Conservation (phyloP, 805 yeast genomes). For the Kuraishia hungarica region DNA sequence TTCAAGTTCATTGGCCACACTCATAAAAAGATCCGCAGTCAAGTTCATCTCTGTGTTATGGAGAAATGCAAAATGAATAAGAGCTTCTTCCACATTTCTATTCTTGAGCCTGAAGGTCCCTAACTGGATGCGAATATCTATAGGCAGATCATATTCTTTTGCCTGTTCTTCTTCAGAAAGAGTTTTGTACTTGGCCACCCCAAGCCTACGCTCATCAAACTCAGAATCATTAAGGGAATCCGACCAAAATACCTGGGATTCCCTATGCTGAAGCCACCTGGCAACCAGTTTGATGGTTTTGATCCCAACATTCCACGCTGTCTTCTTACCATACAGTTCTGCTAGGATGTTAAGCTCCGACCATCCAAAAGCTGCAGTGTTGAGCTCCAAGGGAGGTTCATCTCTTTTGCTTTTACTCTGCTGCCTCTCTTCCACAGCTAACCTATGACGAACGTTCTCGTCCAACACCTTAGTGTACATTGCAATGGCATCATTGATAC, state of each 20-base stretch:
- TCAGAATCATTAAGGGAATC: constrained; percentile 65
- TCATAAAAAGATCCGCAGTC: constrained; percentile 63
- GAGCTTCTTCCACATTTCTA: constrained; percentile 61
- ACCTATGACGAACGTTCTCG: constrained; percentile 40
- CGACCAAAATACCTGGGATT: constrained; percentile 59
- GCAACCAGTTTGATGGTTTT: constrained; percentile 60
- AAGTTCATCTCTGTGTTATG: constrained; percentile 43
- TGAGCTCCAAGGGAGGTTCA: constrained; percentile 9
- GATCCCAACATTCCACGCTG: constrained; percentile 56
- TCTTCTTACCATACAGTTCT: constrained; percentile 68
- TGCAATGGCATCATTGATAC: constrained; percentile 67
- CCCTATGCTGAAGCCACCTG: constrained; percentile 75
- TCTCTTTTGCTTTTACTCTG: constrained; percentile 10
- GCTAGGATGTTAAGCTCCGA: constrained; percentile 78
- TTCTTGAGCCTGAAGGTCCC: constrained; percentile 65
- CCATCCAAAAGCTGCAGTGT: constrained; percentile 65
- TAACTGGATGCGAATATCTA: constrained; percentile 78
- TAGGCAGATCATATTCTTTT: constrained; percentile 51
- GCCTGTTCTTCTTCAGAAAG: constrained; percentile 30
- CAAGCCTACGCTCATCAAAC: constrained; percentile 64
- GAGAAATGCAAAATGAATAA: constrained; percentile 56
- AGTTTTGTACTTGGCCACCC: constrained; percentile 33
- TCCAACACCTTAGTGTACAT: constrained; percentile 59
- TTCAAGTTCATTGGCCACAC: constrained; percentile 70
- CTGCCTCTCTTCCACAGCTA: constrained; percentile 6